Percentiles rank a stretch among this genome's conserved stretches.
Conservation (phyloP, 139 green algal species). For the Nannochloris sp. region DNA sequence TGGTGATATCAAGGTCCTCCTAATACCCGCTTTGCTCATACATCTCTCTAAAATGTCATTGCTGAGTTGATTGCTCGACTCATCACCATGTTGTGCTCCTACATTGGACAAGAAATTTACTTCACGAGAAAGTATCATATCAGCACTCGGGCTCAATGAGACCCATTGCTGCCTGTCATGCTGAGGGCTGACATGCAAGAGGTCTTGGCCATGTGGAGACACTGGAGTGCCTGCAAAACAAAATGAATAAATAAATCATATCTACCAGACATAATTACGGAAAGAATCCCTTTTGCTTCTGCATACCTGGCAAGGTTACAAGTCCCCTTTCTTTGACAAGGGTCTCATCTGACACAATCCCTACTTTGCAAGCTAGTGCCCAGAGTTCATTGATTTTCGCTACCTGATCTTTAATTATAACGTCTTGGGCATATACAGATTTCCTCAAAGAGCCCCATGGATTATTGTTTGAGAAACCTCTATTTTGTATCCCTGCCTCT, state of each 20-base stretch:
- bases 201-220: background rate
- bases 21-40: no score
- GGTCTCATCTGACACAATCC: background rate
- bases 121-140: no score
- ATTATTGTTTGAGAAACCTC: background rate
- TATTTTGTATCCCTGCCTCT: background rate
- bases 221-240: background rate
- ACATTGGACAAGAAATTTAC: no score
- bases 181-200: constrained; percentile 2
- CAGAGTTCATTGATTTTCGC: background rate
- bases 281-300: background rate
- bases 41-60: background rate
- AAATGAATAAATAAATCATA: background rate
- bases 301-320: background rate
- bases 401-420: constrained; percentile 4
- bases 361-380: background rate
- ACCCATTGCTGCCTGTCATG: background rate
- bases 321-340: background rate
- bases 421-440: constrained; percentile 18
- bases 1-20: no score
- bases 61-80: no score
- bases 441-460: constrained; percentile 19
- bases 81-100: no score
- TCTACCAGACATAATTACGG: background rate
- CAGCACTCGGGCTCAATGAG: background rate